Conservation (phyloP, 805 yeast genomes). For the Metschnikowia dekortorum region DNA sequence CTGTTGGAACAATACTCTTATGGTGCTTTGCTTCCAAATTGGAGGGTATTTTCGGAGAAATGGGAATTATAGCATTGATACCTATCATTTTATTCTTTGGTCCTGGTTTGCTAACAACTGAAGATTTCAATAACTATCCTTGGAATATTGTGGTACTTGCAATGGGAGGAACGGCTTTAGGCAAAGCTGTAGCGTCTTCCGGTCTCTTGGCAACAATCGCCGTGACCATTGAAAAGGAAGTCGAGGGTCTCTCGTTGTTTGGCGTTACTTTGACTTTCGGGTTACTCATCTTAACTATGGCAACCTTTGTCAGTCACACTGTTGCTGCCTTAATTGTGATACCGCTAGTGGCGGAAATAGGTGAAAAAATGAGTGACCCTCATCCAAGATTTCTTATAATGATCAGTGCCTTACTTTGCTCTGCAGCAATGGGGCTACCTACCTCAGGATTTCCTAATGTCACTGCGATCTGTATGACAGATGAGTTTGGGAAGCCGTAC, state of each 20-base stretch:
- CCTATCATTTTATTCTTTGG: conserved; percentile 49
- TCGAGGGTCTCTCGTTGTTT: conserved; percentile 40
- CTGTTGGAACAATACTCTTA: conserved; percentile 41
- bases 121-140: conserved; percentile 49
- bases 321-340: conserved; percentile 93
- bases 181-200: conserved; percentile 47
- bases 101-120: conserved; percentile 44
- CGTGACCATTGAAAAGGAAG: conserved; percentile 37
- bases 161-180: conserved; percentile 54
- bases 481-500: conserved; percentile 88
- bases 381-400: conserved; percentile 81
- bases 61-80: conserved; percentile 45
- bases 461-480: conserved; percentile 91
- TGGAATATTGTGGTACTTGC: conserved; percentile 54
- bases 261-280: conserved; percentile 55
- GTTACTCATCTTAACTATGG: conserved; percentile 71
- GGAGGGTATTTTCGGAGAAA: conserved; percentile 41
- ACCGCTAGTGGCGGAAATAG: conserved; percentile 87
- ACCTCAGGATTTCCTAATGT: conserved; percentile 98
- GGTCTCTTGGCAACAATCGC: conserved; percentile 47
- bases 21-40: conserved; percentile 47
- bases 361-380: conserved; percentile 67
- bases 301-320: conserved; percentile 94
- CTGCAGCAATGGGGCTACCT: conserved; percentile 96
- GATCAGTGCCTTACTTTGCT: conserved; percentile 66